Evolutionary conservation across 352 stramenopile genomes (phyloP).

Genomic region (Globisporangium cylindrosporum): DNA sequence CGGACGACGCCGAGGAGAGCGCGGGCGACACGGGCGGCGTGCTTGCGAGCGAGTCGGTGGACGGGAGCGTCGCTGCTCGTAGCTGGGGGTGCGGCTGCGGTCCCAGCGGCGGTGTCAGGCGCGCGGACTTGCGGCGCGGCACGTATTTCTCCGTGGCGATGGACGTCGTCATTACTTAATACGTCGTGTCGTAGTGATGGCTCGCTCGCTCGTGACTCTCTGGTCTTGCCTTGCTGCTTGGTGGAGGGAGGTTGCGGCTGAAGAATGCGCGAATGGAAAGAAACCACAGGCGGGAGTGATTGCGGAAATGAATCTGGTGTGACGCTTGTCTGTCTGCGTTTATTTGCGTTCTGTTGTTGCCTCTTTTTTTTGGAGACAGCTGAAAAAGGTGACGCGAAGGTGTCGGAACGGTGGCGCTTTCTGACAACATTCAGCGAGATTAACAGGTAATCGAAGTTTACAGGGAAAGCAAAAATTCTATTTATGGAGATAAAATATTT

Average conservation of each 20-base stretch:
- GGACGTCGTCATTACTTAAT: constrained; percentile 9
- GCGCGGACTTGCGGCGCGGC: constrained; percentile 17
- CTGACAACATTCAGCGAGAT: not conserved
- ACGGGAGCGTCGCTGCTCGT: not conserved
- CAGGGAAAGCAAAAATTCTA: too few species aligned
- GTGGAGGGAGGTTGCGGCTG: not conserved
- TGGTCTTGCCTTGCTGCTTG: constrained; percentile 1
- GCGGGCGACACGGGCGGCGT: constrained; percentile 16
- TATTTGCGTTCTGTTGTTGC: not conserved
- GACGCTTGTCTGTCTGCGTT: not conserved
- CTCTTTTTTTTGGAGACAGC: not conserved
- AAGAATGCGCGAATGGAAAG: constrained; percentile 4
- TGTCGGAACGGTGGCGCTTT: not conserved
- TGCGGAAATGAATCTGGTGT: constrained; percentile 7
- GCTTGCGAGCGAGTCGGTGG: not conserved
- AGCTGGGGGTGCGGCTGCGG: constrained; percentile 2
- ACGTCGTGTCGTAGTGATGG: not conserved
- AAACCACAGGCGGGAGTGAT: not conserved
- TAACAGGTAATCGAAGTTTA: too few species aligned
- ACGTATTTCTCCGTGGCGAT: constrained; percentile 13
- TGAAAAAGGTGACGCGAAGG: not conserved
- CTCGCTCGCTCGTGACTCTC: not conserved
- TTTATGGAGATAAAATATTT: too few species aligned
- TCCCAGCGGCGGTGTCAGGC: constrained; percentile 11
- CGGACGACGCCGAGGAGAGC: constrained; percentile 14